These are phyloP conservation scores for Ramaria rubella DNA, from an alignment of 768 basidiomycete species.

Conservation along the genomic window DNA sequence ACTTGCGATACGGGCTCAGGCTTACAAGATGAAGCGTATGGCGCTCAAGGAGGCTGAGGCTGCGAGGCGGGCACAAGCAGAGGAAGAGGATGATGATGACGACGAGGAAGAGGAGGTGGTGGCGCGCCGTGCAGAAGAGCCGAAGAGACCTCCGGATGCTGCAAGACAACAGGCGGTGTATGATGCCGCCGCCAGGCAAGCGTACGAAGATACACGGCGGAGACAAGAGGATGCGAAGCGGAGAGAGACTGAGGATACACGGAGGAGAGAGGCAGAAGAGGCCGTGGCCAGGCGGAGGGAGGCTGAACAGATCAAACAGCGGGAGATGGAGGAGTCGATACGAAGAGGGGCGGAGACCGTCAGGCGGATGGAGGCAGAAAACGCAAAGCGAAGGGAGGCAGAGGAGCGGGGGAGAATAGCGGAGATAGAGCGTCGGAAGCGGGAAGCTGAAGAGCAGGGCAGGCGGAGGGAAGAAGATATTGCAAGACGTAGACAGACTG, in stretches of 20 bases:
- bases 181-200: slow-evolving; percentile 23
- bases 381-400: slow-evolving; percentile 16
- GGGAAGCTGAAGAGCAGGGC: slow-evolving; percentile 6
- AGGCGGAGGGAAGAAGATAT: slow-evolving; percentile 4
- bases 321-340: no score
- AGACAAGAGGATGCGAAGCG: slow-evolving; percentile 19
- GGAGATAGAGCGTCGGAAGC: background rate
- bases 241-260: background rate
- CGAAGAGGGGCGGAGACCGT: slow-evolving; percentile 18
- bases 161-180: background rate
- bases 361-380: slow-evolving; percentile 14
- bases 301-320: no score
- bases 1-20: background rate
- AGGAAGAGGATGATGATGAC: slow-evolving; percentile 18
- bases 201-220: slow-evolving; percentile 23
- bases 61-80: slow-evolving; percentile 12
- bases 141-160: background rate
- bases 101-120: slow-evolving; percentile 7
- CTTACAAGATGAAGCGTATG: background rate
- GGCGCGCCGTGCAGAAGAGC: background rate
- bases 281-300: no score
- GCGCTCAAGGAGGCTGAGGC: background rate
- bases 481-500: slow-evolving; percentile 6
- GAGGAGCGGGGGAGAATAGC: slow-evolving; percentile 2
- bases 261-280: no score